A percentile compares a stretch with the other conserved stretches of the same genome.
phyloP scores from a whole-genome alignment of 2,329 filamentous ascomycete genomes.

The Fusarium sp. region DNA sequence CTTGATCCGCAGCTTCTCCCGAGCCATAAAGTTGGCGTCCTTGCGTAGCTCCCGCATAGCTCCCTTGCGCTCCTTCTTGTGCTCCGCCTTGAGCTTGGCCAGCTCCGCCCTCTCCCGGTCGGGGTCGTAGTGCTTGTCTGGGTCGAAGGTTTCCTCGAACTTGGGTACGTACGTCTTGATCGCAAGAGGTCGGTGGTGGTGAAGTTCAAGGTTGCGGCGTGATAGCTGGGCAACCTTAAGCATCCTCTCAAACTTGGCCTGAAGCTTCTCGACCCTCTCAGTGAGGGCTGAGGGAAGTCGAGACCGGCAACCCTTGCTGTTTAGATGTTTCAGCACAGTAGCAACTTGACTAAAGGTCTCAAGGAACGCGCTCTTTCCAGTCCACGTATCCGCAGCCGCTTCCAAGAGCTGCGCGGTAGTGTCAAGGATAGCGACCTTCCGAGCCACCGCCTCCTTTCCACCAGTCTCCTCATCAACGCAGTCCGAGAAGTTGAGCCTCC shows the following conservation, averaged over 20 bases:
- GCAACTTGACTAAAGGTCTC: constrained; percentile 77
- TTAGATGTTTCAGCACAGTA: constrained; percentile 67
- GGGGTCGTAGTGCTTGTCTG: constrained; percentile 95
- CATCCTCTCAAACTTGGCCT: constrained; percentile 59
- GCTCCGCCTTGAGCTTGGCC: constrained; percentile 84
- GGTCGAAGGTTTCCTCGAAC: constrained; percentile 95
- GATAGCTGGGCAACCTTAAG: constrained; percentile 68
- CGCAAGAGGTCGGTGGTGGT: constrained; percentile 85
- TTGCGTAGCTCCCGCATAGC: constrained; percentile 93
- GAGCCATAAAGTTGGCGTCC: constrained; percentile 90
- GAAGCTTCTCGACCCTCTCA: constrained; percentile 53
- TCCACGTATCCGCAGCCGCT: constrained; percentile 75
- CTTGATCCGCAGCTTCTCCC: constrained; percentile 90
- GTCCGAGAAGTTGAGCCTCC: constrained; percentile 67
- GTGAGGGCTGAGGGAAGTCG: constrained; percentile 58
- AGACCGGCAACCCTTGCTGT: constrained; percentile 58
- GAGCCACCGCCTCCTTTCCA: constrained; percentile 43
- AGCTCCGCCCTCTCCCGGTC: constrained; percentile 87
- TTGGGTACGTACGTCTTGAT: constrained; percentile 91
- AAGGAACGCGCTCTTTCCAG: constrained; percentile 72
- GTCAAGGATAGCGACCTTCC: constrained; percentile 67
- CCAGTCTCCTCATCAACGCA: constrained; percentile 54
- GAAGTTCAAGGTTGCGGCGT: constrained; percentile 83
- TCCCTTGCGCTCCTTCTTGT: constrained; percentile 95
- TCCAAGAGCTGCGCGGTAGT: constrained; percentile 72